Base-by-base conservation (phyloP, 257 asterid genomes). In the Plantago elongata region DNA sequence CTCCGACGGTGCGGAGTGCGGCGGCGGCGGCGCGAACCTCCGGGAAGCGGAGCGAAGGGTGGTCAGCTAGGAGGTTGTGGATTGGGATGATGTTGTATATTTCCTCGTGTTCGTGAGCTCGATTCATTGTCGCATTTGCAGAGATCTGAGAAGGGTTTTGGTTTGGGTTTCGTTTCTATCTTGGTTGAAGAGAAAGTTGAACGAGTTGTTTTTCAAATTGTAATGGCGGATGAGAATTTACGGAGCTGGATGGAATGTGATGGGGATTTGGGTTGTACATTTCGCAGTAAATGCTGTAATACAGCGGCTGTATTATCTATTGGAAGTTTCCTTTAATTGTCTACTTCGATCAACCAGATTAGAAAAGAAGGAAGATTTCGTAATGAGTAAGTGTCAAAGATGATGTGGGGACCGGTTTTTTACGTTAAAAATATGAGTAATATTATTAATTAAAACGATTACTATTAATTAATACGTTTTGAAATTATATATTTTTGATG, bases 11-110 rank as follows among this genome's bases (percentile, higher is more conserved):
- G 42, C 83, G 86, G 9, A 88, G 80, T 0, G 96, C 90, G 0
- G 94, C 90, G 3, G 88, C 84, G 13, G 95, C 89, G 38, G 98
- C 98, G 9, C 98, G 90, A 1, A 90, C 98, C 72, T 90, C 98
- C 1, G 98, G 98, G 66, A 76, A 90, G 40, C 95, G 93, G 65
- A 90, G 94, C 12, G 96, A 80, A 9, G 98, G 98, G 64, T 90
- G 98, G 90, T 90, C 98, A 8, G 95, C 95, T 18, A 88, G 79
- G 66, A 90, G 90, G 66, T 90, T 85, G 71, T 88, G 94, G 55
- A 88, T 77, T 0, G 98, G 98, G 44, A 90, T 84, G 7, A 90
- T 84, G 77, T 90, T 90, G 78, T 82, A 90, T 59, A 70, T 65
- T 13, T 22, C 74, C 17, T 66, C 74, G 29, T 63, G 71, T 9